Conservation (phyloP, 306 rosid species). For the Prunus davidiana region DNA sequence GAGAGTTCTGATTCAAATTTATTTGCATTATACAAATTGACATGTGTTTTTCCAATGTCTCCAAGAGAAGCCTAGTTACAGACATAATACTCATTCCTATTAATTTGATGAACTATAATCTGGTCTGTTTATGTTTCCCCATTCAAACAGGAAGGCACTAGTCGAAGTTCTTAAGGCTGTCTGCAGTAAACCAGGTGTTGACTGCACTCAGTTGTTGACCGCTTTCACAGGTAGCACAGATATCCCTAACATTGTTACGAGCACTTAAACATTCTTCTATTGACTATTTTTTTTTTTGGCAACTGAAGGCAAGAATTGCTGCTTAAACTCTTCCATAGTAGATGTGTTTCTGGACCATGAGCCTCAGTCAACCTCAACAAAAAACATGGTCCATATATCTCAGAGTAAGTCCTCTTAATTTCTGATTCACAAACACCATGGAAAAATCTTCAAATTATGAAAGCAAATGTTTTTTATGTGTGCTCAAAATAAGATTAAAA, state of each 20-base stretch:
- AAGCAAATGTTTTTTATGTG: too few species aligned
- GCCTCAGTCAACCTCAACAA: slow-evolving; percentile 86
- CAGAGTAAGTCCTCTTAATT: slow-evolving; percentile 55
- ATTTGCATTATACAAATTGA: too few species aligned
- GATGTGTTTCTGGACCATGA: slow-evolving; percentile 67
- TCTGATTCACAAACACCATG: neutral
- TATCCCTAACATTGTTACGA: neutral
- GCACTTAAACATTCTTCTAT: neutral
- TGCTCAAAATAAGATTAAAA: neutral
- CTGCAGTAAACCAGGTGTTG: slow-evolving; percentile 62
- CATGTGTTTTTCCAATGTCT: too few species aligned
- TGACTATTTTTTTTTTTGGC: neutral
- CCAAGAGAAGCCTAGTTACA: too few species aligned
- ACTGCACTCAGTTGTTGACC: slow-evolving; percentile 72
- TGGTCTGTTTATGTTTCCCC: neutral
- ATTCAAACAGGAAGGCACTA: slow-evolving; percentile 40
- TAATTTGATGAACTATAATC: neutral
- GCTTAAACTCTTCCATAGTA: slow-evolving; percentile 56
- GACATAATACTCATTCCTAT: too few species aligned
- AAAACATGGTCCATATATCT: slow-evolving; percentile 82
- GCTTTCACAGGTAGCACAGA: slow-evolving; percentile 65
- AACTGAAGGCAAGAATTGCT: slow-evolving; percentile 66
- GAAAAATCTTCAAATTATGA: too few species aligned
- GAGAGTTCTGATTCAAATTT: too few species aligned
- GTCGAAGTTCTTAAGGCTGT: slow-evolving; percentile 52